These are phyloP conservation scores for Cystofilobasidium bisporidii DNA, from an alignment of 768 basidiomycete genomes.

Conservation along the genomic window DNA sequence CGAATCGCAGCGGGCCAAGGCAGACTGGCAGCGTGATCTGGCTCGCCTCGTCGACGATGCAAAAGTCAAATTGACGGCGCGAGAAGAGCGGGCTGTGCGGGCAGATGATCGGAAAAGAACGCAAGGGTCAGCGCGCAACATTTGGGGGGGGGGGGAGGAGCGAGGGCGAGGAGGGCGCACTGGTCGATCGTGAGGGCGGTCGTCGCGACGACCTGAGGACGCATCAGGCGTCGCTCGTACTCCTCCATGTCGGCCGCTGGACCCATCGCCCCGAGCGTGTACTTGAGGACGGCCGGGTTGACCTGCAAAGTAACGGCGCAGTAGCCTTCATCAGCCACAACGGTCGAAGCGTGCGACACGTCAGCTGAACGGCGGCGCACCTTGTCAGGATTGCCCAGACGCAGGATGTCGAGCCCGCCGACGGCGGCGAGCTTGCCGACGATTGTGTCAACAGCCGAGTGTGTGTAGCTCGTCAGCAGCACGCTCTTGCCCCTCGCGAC, in stretches of 20 bases:
- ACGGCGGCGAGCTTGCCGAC: constrained; percentile 69
- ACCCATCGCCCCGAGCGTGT: constrained; percentile 54
- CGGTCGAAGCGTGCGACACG: too few species aligned
- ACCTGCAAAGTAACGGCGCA: constrained; percentile 51
- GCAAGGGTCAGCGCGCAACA: neutral
- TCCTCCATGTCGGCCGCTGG: constrained; percentile 64
- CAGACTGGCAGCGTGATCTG: constrained; percentile 95
- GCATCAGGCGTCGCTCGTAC: constrained; percentile 69
- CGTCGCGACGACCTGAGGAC: constrained; percentile 87
- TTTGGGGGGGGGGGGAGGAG: constrained; percentile 28
- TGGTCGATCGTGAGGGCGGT: constrained; percentile 91
- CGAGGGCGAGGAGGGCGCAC: constrained; percentile 46
- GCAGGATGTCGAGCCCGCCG: constrained; percentile 44
- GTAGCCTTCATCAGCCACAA: too few species aligned
- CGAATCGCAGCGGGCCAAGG: constrained; percentile 81
- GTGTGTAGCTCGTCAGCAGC: constrained; percentile 83
- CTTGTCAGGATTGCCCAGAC: constrained; percentile 87
- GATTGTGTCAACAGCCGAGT: constrained; percentile 98
- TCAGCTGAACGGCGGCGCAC: too few species aligned
- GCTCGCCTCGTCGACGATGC: constrained; percentile 96
- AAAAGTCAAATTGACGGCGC: constrained; percentile 81
- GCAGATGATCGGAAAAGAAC: constrained; percentile 43
- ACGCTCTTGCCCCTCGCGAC: constrained; percentile 77
- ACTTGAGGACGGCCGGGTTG: constrained; percentile 66
- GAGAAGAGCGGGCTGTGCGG: constrained; percentile 78